These are phyloP conservation scores for Glaciozyma antarctica DNA, from an alignment of 768 basidiomycete species.

Conservation along the genomic window DNA sequence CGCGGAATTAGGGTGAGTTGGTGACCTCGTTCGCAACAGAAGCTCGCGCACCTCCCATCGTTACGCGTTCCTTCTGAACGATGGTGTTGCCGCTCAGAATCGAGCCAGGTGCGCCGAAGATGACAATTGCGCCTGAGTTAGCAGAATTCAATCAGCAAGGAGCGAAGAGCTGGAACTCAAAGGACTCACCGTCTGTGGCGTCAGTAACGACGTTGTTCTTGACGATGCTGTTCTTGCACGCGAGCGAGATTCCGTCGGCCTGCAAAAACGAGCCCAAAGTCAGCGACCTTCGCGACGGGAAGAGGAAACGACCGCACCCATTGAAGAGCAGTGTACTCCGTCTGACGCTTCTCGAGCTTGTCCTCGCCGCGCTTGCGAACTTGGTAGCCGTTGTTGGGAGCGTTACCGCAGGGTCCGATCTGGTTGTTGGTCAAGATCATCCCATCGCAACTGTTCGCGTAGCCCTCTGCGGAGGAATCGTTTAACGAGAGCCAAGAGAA, in stretches of 20 bases:
- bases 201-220: constrained; percentile 35
- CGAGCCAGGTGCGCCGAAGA: constrained; percentile 34
- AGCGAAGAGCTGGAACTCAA: not conserved
- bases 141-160: not conserved
- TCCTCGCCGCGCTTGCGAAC: constrained; percentile 24
- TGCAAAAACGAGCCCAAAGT: constrained; percentile 3
- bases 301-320: not conserved
- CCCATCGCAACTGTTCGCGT: constrained; percentile 14
- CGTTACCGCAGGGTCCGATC: constrained; percentile 29
- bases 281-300: not conserved
- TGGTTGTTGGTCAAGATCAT: constrained; percentile 33
- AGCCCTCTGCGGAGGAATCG: constrained; percentile 27
- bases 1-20: constrained; percentile 2
- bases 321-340: not conserved
- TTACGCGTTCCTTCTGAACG: constrained; percentile 8
- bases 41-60: not conserved
- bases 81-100: constrained; percentile 32
- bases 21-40: not conserved
- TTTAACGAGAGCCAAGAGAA: not conserved
- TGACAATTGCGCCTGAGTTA: constrained; percentile 29
- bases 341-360: not conserved
- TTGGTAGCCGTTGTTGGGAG: constrained; percentile 26
- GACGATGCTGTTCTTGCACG: constrained; percentile 32
- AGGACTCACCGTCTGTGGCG: constrained; percentile 33
- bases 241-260: constrained; percentile 37